phyloP scores from a whole-genome alignment of 805 yeast genomes.

The Pichia sporocuriosa region DNA sequence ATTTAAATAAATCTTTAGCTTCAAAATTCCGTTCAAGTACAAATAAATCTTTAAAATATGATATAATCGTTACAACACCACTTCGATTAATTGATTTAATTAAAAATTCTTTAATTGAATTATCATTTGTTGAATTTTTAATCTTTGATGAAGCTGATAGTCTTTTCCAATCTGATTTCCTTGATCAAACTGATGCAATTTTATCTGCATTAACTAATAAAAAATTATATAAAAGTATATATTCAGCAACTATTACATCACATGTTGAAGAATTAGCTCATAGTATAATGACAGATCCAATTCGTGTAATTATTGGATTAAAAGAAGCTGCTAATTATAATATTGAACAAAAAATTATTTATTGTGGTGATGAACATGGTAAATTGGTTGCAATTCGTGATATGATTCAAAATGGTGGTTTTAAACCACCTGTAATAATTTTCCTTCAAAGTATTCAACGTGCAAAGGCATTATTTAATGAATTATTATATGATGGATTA shows the following conservation, averaged over 20 bases:
- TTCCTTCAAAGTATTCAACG: conserved; percentile 88
- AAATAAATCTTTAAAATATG: conserved; percentile 54
- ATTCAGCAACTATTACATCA: conserved; percentile 93
- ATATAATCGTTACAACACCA: conserved; percentile 83
- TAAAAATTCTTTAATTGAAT: conserved; percentile 50
- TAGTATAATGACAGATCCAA: conserved; percentile 76
- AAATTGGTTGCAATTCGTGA: conserved; percentile 87
- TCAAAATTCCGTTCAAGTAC: conserved; percentile 43
- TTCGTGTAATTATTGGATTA: conserved; percentile 84
- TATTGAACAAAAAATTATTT: conserved; percentile 77
- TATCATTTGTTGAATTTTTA: conserved; percentile 62
- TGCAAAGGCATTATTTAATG: conserved; percentile 93
- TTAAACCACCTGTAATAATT: conserved; percentile 88
- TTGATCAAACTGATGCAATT: conserved; percentile 86
- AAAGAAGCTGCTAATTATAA: conserved; percentile 86
- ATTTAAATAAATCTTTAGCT: conserved; percentile 66
- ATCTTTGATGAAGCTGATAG: conserved; percentile 96
- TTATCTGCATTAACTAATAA: conserved; percentile 50
- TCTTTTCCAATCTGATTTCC: conserved; percentile 77
- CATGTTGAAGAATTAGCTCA: conserved; percentile 84
- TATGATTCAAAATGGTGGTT: conserved; percentile 73
- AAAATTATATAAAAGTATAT: conserved; percentile 64
- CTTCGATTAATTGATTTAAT: conserved; percentile 77
- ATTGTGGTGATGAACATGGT: conserved; percentile 94
- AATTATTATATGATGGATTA: conserved; percentile 80